These are phyloP conservation scores for Quercus lobata DNA, from an alignment of 331 rosid genomes.

Conservation along the genomic window DNA sequence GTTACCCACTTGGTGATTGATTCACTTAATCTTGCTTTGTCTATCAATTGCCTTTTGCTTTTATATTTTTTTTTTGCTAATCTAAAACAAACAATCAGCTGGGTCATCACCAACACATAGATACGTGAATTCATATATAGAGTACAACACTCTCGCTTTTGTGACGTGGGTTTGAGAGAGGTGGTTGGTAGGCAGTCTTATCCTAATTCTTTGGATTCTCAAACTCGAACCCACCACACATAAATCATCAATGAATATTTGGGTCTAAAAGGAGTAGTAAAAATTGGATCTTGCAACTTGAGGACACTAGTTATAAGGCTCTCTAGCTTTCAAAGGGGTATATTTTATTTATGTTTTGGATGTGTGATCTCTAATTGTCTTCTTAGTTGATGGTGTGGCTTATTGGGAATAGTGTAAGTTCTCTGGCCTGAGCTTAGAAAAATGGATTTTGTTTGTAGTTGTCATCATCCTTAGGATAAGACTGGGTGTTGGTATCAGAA, in stretches of 20 bases:
- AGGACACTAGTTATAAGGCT: neutral
- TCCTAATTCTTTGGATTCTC: too few relatives aligned
- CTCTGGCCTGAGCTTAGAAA: neutral
- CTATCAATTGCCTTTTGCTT: neutral
- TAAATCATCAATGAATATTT: neutral
- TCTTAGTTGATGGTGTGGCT: neutral
- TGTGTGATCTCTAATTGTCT: too few relatives aligned
- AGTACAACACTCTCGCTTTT: too few relatives aligned
- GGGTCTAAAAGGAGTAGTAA: neutral
- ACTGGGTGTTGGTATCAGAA: neutral
- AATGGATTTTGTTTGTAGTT: neutral
- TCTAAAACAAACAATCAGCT: neutral
- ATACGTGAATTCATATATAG: neutral
- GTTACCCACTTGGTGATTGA: neutral
- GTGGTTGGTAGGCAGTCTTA: too few relatives aligned
- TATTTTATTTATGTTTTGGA: neutral
- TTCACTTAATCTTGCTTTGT: neutral
- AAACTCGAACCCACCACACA: too few relatives aligned
- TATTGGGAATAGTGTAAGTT: neutral
- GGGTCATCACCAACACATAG: neutral
- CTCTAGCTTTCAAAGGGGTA: neutral
- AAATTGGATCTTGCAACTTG: neutral
- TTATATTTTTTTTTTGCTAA: neutral
- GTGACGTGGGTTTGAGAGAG: too few relatives aligned
- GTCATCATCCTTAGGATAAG: neutral